phyloP scores from a whole-genome alignment of 305 asterid species.

The Lippia alba region DNA sequence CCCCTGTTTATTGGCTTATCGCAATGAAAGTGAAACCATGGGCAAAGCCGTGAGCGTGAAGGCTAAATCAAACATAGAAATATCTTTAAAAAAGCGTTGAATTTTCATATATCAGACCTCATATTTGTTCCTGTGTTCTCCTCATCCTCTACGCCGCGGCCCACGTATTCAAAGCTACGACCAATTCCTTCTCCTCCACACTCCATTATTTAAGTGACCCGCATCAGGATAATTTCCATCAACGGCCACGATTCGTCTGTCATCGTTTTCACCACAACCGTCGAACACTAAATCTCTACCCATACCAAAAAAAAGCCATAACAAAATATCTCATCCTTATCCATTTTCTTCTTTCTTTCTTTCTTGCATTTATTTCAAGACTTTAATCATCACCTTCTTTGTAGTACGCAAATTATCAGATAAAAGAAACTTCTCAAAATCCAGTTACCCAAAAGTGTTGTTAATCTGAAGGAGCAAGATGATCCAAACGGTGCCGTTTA shows the following conservation, averaged over 20 bases:
- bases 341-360: slow-evolving; percentile 25
- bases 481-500: slow-evolving; percentile 50
- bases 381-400: slow-evolving; percentile 16
- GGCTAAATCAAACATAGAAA: neutral
- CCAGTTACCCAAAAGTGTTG: neutral
- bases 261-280: slow-evolving; percentile 7
- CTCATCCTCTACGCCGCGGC: no score
- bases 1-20: no score
- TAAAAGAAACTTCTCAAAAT: neutral
- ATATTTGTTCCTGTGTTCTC: neutral
- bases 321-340: slow-evolving; percentile 63
- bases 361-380: neutral
- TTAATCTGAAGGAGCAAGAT: slow-evolving; percentile 31
- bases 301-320: neutral
- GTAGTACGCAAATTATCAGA: neutral
- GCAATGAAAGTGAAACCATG: no score
- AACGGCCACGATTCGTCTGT: slow-evolving; percentile 42
- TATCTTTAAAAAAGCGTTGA: neutral
- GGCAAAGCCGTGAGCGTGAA: no score
- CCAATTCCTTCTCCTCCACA: neutral
- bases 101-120: neutral
- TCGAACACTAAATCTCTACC: neutral
- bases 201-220: neutral
- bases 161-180: neutral
- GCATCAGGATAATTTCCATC: slow-evolving; percentile 14